Evolutionary conservation across 2,329 filamentous ascomycete genomes (phyloP).

Genomic region (Colletotrichum sp.): DNA sequence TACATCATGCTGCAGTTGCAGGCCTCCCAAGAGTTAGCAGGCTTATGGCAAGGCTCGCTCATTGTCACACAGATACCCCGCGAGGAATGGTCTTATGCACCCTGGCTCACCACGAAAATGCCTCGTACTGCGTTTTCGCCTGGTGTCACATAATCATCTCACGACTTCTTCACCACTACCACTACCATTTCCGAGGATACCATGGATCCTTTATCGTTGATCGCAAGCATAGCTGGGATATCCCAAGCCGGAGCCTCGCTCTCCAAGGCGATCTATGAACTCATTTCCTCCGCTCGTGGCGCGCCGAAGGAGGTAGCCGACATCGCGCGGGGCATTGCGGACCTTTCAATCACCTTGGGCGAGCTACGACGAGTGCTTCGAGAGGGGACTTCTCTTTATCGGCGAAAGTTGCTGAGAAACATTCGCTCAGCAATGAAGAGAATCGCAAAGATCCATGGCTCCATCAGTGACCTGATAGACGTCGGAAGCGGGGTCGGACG

Average conservation of each 20-base stretch:
- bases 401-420: background rate
- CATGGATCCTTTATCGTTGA: background rate
- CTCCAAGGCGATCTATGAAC: background rate
- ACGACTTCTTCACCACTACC: background rate
- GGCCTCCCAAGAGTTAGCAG: background rate
- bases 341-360: background rate
- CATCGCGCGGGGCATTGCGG: background rate
- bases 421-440: background rate
- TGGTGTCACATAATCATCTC: background rate
- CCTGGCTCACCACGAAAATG: background rate
- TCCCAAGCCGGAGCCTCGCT: background rate
- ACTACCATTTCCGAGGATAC: no score
- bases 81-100: background rate
- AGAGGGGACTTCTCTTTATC: background rate
- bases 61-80: background rate
- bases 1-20: background rate
- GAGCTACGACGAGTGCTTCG: background rate
- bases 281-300: background rate
- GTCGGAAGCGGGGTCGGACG: background rate
- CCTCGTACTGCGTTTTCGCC: background rate
- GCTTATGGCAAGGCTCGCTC: background rate
- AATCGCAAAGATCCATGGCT: background rate
- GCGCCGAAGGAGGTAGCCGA: background rate
- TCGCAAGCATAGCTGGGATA: background rate
- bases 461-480: background rate